Percentiles rank a stretch among this genome's conserved stretches.
These are phyloP conservation scores for Leucocoprinus sp. DNA, from an alignment of 768 basidiomycete species.

Conservation along the genomic window DNA sequence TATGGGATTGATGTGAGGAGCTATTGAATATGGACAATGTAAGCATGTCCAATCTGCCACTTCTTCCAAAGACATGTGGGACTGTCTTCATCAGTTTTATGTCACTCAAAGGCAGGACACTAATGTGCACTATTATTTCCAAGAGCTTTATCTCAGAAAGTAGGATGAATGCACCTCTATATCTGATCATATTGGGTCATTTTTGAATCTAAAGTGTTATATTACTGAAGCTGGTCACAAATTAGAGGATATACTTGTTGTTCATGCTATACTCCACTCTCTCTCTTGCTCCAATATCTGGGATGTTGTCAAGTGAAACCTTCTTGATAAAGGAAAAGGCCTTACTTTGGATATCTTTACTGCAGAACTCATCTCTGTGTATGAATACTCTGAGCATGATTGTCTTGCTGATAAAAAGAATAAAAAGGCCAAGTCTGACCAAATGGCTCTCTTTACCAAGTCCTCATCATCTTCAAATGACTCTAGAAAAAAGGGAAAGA, in stretches of 20 bases:
- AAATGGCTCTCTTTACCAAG: neutral
- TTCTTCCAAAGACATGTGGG: neutral
- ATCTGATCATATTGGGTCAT: neutral
- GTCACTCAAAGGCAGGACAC: neutral
- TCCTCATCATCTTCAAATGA: neutral
- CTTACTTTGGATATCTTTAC: neutral
- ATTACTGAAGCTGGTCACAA: neutral
- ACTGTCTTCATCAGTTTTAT: neutral
- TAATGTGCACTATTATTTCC: neutral
- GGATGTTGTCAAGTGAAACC: too few relatives aligned
- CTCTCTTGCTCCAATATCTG: neutral
- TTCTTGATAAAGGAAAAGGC: too few relatives aligned
- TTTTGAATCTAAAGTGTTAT: neutral
- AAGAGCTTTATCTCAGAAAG: neutral
- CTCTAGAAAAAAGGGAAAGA: neutral
- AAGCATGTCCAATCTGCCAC: neutral
- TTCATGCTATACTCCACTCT: neutral
- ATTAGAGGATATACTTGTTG: neutral
- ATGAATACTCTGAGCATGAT: neutral
- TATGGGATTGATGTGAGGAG: neutral
- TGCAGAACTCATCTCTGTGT: neutral
- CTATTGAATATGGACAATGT: neutral
- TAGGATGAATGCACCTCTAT: neutral
- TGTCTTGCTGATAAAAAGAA: neutral
- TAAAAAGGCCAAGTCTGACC: neutral